These are phyloP conservation scores for Microsporum canis DNA, from an alignment of 2,329 filamentous ascomycete genomes.

Conservation along the genomic window DNA sequence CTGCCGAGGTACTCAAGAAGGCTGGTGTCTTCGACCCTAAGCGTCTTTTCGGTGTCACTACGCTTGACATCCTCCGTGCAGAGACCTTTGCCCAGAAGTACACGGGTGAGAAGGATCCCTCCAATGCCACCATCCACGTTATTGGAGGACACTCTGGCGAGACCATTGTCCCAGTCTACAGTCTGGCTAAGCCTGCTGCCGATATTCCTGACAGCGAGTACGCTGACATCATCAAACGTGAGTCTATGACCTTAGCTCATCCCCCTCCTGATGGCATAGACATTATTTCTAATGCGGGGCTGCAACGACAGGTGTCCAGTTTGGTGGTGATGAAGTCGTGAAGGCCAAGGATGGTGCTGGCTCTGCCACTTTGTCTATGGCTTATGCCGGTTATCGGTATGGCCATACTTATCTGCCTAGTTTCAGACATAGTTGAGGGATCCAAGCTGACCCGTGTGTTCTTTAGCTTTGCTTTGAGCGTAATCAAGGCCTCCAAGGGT, in stretches of 20 bases:
- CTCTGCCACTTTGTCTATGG: constrained; percentile 88
- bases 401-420: background rate
- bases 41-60: constrained; percentile 96
- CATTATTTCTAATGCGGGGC: constrained; percentile 3
- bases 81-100: constrained; percentile 91
- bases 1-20: constrained; percentile 89
- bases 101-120: constrained; percentile 67
- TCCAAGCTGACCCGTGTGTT: constrained; percentile 14
- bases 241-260: constrained; percentile 20
- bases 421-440: constrained; percentile 11
- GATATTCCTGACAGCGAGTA: constrained; percentile 82
- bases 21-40: constrained; percentile 89
- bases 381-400: constrained; percentile 85
- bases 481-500: constrained; percentile 77
- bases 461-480: constrained; percentile 76
- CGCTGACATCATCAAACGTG: constrained; percentile 76
- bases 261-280: background rate
- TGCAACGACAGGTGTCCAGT: constrained; percentile 58
- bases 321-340: constrained; percentile 94
- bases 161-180: constrained; percentile 96
- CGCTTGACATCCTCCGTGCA: constrained; percentile 92
- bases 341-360: constrained; percentile 87
- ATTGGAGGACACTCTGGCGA: constrained; percentile 95
- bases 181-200: constrained; percentile 69
- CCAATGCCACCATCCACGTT: constrained; percentile 77